A percentile compares a stretch with the other conserved stretches of the same genome.
Conservation (phyloP, 1,284 basidiomycete genomes). For the Naganishia cerealis region DNA sequence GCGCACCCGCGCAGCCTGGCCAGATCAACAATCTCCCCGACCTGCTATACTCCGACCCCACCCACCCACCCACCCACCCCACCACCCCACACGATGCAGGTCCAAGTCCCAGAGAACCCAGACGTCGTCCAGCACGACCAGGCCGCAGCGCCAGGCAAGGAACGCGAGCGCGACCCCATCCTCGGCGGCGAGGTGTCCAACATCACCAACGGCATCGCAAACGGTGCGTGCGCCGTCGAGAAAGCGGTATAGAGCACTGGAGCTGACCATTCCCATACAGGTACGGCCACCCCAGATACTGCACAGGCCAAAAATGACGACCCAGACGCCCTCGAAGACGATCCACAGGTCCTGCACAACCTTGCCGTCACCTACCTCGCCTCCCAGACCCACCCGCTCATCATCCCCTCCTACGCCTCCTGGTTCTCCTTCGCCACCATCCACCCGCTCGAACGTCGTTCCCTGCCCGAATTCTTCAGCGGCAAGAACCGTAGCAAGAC, state of each 20-base stretch:
- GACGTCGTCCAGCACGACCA: constrained; percentile 50
- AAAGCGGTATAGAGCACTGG: neutral
- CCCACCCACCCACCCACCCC: neutral
- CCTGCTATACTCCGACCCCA: neutral
- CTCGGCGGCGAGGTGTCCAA: constrained; percentile 52
- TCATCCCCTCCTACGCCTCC: constrained; percentile 94
- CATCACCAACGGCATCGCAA: constrained; percentile 43
- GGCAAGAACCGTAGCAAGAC: constrained; percentile 92
- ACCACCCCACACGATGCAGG: constrained; percentile 16
- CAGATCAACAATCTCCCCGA: neutral
- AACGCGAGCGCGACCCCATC: constrained; percentile 53
- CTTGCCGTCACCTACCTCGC: constrained; percentile 72
- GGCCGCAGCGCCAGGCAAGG: constrained; percentile 51
- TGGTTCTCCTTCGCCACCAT: constrained; percentile 98
- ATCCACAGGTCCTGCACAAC: constrained; percentile 49
- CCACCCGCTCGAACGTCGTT: constrained; percentile 85
- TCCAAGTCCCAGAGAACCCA: constrained; percentile 17
- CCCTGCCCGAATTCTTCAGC: constrained; percentile 98
- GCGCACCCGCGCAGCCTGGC: no score
- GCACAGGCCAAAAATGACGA: constrained; percentile 7
- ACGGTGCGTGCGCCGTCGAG: constrained; percentile 30
- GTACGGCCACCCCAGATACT: neutral
- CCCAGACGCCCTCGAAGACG: constrained; percentile 36
- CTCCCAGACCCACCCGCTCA: constrained; percentile 92
- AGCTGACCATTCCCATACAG: neutral